Conservation (phyloP, 306 rosid species). For the Glycine soja region DNA sequence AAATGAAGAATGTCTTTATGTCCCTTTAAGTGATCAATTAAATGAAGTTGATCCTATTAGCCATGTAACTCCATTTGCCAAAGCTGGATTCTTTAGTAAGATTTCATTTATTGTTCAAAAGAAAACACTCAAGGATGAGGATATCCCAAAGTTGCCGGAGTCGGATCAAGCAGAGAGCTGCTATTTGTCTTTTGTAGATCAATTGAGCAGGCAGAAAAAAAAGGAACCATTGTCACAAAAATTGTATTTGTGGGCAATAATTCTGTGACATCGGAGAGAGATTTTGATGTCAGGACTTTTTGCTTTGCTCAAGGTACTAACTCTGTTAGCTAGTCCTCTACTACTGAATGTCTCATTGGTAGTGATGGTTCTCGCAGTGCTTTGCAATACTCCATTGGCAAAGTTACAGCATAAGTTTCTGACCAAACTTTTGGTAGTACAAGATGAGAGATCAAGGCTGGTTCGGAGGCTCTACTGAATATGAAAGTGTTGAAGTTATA, state of each 20-base stretch:
- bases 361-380: too few relatives aligned
- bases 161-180: slow-evolving; percentile 64
- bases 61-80: slow-evolving; percentile 58
- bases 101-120: slow-evolving; percentile 68
- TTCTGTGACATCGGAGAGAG: slow-evolving; percentile 66
- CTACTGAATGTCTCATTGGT: slow-evolving; percentile 73
- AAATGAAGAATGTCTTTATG: slow-evolving; percentile 43
- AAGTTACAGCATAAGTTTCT: too few relatives aligned
- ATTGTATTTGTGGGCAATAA: slow-evolving; percentile 55
- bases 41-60: slow-evolving; percentile 38
- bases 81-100: slow-evolving; percentile 62
- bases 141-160: slow-evolving; percentile 66
- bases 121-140: slow-evolving; percentile 65
- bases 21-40: slow-evolving; percentile 56
- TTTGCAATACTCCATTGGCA: too few relatives aligned
- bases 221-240: slow-evolving; percentile 47
- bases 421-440: too few relatives aligned
- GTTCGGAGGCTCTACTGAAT: too few relatives aligned
- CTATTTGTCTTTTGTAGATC: slow-evolving; percentile 56
- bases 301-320: slow-evolving; percentile 68
- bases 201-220: slow-evolving; percentile 48
- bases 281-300: slow-evolving; percentile 67
- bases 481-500: too few relatives aligned
- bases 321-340: slow-evolving; percentile 68
- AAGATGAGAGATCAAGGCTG: too few relatives aligned